Base-by-base conservation (phyloP, 805 yeast species). In the Ogataea nakhonphanomensis region DNA sequence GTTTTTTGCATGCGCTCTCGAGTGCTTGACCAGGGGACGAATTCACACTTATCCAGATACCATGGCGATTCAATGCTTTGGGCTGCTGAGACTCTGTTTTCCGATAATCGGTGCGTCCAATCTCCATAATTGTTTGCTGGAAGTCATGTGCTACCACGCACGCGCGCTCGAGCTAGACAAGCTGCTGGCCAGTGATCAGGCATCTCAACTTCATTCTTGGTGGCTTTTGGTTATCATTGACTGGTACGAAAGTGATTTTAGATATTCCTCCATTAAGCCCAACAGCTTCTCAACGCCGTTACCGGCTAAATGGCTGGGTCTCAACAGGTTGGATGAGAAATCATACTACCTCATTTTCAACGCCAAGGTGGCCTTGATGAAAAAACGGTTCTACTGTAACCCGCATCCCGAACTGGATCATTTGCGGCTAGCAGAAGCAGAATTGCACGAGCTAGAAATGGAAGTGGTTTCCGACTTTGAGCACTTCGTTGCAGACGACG, bases 1-100 rank as follows among this genome's bases (percentile, higher is more conserved):
- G 2, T 45, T 58, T n/a, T 53, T 55, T 35, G 44, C 54, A 9
- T 54, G 58, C 17, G 45, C 57, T 3, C 30, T 58, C 14, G 64
- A 61, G 39, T 51, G 58, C 30, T 43, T 61, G 7, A 56, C 48
- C 35, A 36, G 65, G 24, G 63, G 61, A 5, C 46, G 63, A 22
- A 57, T 43, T 26, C 43, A 58, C 47, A 51, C 57, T n/a, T 44
- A 48, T 32, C 57, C 58, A 3, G 45, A 50, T 15, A 29, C 57
- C 5, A 44, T 39, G 24, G 33, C 59, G 3, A 28, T 61, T 8
- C 63, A 61, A 39, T 34, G 48, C 7, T 49, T 50, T 27, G 30
- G 50, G 5, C 37, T 61, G 11, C 30, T 61, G 33, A 48, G 58
- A 20, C 23, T 56, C 6, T 49, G 54, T 21, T 45, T 51, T 9